phyloP scores from a whole-genome alignment of 495 filamentous ascomycete genomes.

The Aeminium ludgeri region DNA sequence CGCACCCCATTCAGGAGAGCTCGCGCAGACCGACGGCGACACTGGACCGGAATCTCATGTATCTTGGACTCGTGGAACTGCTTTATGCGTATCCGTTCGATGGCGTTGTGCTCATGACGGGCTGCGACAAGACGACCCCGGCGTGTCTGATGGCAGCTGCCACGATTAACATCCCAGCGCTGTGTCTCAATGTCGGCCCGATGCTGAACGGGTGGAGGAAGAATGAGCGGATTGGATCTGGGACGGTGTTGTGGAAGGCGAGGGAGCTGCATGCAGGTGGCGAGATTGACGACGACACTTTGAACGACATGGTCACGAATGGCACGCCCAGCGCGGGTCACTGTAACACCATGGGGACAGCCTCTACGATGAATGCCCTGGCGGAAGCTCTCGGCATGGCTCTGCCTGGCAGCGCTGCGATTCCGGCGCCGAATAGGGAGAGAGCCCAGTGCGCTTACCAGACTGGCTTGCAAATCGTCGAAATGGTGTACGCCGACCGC shows the following conservation, averaged over 20 bases:
- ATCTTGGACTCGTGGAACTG: slow-evolving; percentile 36
- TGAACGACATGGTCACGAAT: slow-evolving; percentile 34
- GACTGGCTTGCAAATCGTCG: slow-evolving; percentile 36
- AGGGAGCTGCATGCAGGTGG: slow-evolving; percentile 36
- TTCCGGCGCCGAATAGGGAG: slow-evolving; percentile 37
- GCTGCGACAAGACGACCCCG: slow-evolving; percentile 43
- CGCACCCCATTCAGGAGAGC: slow-evolving; percentile 40
- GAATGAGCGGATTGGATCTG: slow-evolving; percentile 29
- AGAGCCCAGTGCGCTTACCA: slow-evolving; percentile 37
- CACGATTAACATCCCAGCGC: slow-evolving; percentile 40
- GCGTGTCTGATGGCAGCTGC: slow-evolving; percentile 40
- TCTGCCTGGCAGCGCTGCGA: slow-evolving; percentile 36
- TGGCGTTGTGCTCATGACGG: slow-evolving; percentile 38
- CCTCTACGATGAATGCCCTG: slow-evolving; percentile 41
- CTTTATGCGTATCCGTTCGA: slow-evolving; percentile 37
- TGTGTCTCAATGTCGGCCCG: slow-evolving; percentile 39
- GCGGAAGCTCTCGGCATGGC: slow-evolving; percentile 41
- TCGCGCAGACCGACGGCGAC: slow-evolving; percentile 34
- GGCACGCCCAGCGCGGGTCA: slow-evolving; percentile 37
- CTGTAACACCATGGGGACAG: slow-evolving; percentile 43
- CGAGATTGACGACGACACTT: slow-evolving; percentile 32
- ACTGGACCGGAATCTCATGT: slow-evolving; percentile 37
- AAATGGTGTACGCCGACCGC: slow-evolving; percentile 36
- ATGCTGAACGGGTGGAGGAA: slow-evolving; percentile 38
- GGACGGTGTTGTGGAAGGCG: slow-evolving; percentile 35